These are phyloP conservation scores for Colletotrichum sp. DNA, from an alignment of 2,329 filamentous ascomycete species.

Conservation along the genomic window DNA sequence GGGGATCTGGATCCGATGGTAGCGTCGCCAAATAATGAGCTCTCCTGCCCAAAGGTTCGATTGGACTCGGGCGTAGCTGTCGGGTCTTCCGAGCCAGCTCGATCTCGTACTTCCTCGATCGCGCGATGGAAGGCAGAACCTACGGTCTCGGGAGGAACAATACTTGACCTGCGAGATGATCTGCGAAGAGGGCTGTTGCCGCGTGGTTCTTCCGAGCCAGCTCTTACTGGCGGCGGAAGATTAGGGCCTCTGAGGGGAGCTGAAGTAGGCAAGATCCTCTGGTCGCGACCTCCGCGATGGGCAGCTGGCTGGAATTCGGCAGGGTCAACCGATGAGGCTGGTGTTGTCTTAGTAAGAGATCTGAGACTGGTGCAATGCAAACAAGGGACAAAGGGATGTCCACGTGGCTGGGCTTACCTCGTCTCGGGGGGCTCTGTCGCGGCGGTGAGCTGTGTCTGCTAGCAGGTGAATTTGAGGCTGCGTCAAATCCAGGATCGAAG, in stretches of 20 bases:
- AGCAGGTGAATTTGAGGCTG: not conserved
- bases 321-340: not conserved
- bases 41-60: constrained; percentile 21
- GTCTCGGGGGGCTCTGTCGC: not conserved
- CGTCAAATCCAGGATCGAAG: not conserved
- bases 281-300: not conserved
- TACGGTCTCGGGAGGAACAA: not conserved
- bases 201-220: not conserved
- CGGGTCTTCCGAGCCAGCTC: not conserved
- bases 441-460: not conserved
- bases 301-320: not conserved
- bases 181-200: not conserved
- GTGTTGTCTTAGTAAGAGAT: not conserved
- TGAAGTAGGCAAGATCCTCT: not conserved
- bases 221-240: not conserved
- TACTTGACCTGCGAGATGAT: not conserved
- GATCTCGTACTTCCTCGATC: not conserved
- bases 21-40: constrained; percentile 13
- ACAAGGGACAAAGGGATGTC: not conserved
- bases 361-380: not conserved
- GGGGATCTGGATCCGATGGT: not conserved
- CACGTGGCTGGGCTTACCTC: constrained; percentile 4
- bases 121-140: constrained; percentile 3
- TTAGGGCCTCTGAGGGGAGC: constrained; percentile 5
- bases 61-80: not conserved